Conservation (phyloP, 2,329 filamentous ascomycete genomes). For the Microsporum audouinii region DNA sequence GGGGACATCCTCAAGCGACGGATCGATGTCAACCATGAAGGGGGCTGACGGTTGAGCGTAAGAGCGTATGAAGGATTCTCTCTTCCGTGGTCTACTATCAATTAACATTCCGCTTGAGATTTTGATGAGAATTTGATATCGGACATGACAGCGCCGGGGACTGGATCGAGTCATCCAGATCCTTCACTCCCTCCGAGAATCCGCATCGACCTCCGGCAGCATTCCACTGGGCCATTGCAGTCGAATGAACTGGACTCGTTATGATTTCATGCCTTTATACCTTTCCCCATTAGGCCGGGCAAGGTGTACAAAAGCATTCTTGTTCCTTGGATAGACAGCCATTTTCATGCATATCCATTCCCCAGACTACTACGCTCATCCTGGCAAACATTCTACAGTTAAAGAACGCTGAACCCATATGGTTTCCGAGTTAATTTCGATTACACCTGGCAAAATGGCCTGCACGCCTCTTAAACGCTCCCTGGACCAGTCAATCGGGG, state of each 20-base stretch:
- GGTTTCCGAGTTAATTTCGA: neutral
- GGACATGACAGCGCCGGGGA: neutral
- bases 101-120: neutral
- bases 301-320: neutral
- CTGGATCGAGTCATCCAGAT: neutral
- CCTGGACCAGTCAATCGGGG: neutral
- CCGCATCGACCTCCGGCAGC: neutral
- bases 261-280: neutral
- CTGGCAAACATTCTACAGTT: neutral
- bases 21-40: neutral
- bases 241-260: neutral
- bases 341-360: neutral
- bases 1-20: neutral
- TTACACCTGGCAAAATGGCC: neutral
- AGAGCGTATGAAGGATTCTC: neutral
- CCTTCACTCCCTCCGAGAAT: neutral
- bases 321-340: neutral
- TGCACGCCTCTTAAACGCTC: neutral
- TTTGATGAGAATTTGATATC: neutral
- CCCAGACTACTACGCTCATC: neutral
- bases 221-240: neutral
- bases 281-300: neutral
- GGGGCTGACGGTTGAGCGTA: neutral
- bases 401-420: neutral
- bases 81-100: neutral